A percentile compares a stretch with the other conserved stretches of the same genome.
phyloP scores from a whole-genome alignment of 129 eudicot species.

The Chrysanthemum seticuspe region DNA sequence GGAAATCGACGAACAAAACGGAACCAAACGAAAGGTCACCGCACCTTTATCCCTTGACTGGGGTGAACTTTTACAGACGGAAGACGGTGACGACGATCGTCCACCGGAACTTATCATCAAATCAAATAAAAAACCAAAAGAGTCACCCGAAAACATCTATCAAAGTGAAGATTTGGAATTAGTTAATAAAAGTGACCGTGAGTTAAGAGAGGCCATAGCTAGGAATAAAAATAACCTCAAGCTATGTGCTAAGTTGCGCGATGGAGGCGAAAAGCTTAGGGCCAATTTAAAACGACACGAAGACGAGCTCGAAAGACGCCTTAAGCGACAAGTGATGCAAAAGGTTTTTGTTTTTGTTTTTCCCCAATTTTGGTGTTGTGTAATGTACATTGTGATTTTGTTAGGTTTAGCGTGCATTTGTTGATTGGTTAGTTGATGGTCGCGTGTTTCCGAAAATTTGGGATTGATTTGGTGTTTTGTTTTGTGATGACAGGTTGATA shows the following conservation, averaged over 20 bases:
- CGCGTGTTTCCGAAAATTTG: too few species aligned
- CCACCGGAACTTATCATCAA: constrained; percentile 24
- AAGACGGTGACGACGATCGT: constrained; percentile 40
- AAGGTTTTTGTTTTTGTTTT: constrained; percentile 42
- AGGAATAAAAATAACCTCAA: background rate
- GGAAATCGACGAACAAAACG: constrained; percentile 31
- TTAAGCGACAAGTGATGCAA: background rate
- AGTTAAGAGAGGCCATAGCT: constrained; percentile 9
- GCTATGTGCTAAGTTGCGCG: constrained; percentile 24
- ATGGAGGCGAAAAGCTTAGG: constrained; percentile 48
- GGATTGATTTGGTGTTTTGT: background rate
- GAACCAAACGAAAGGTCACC: constrained; percentile 19
- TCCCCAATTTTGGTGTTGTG: background rate
- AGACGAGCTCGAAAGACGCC: constrained; percentile 39
- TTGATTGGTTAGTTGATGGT: constrained; percentile 11
- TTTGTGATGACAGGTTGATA: constrained; percentile 23
- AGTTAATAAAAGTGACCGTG: constrained; percentile 16
- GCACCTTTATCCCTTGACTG: constrained; percentile 28
- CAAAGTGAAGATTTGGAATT: constrained; percentile 15
- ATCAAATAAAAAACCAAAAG: background rate
- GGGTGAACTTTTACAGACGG: constrained; percentile 20
- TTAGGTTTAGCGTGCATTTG: background rate
- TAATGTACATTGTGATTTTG: background rate
- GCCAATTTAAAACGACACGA: constrained; percentile 21
- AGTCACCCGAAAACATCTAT: background rate